Percentiles rank a stretch among this genome's conserved stretches.
Evolutionary conservation across 2,329 filamentous ascomycete species (phyloP).

Genomic region (Myriosclerotinia duriaeana): DNA sequence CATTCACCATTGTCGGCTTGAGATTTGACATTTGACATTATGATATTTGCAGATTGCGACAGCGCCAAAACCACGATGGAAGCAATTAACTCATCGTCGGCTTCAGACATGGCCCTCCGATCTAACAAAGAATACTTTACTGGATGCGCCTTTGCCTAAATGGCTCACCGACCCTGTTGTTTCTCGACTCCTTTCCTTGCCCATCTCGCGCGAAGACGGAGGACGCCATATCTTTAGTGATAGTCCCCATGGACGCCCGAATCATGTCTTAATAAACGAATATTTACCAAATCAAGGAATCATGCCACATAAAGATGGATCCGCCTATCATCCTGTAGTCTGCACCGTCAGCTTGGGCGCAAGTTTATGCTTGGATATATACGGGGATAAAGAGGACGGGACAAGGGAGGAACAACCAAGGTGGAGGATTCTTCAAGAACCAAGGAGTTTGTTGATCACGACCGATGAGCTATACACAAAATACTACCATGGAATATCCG

Average conservation of each 20-base stretch:
- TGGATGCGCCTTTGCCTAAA: constrained; percentile 69
- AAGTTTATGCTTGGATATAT: constrained; percentile 74
- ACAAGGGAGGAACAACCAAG: constrained; percentile 52
- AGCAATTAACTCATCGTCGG: constrained; percentile 79
- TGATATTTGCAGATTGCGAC: constrained; percentile 49
- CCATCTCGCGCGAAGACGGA: constrained; percentile 40
- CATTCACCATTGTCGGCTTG: not conserved
- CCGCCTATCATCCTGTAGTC: constrained; percentile 82
- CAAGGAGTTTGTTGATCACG: constrained; percentile 75
- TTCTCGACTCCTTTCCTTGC: constrained; percentile 55
- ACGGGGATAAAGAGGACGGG: constrained; percentile 62
- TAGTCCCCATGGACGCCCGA: constrained; percentile 75
- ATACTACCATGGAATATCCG: constrained; percentile 72
- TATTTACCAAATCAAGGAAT: constrained; percentile 89
- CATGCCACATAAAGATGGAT: constrained; percentile 93
- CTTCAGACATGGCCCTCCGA: constrained; percentile 89
- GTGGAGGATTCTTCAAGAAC: constrained; percentile 74
- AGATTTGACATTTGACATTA: constrained; percentile 6
- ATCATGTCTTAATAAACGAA: constrained; percentile 93
- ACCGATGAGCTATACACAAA: constrained; percentile 66
- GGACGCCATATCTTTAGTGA: constrained; percentile 52
- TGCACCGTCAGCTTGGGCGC: constrained; percentile 86
- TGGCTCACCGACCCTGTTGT: constrained; percentile 75
- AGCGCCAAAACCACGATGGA: constrained; percentile 78
- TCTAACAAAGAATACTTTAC: constrained; percentile 73